A percentile compares a stretch with the other conserved stretches of the same genome.
Evolutionary conservation across 2,329 filamentous ascomycete genomes (phyloP).

Genomic region (Pseudogymnoascus pannorum): DNA sequence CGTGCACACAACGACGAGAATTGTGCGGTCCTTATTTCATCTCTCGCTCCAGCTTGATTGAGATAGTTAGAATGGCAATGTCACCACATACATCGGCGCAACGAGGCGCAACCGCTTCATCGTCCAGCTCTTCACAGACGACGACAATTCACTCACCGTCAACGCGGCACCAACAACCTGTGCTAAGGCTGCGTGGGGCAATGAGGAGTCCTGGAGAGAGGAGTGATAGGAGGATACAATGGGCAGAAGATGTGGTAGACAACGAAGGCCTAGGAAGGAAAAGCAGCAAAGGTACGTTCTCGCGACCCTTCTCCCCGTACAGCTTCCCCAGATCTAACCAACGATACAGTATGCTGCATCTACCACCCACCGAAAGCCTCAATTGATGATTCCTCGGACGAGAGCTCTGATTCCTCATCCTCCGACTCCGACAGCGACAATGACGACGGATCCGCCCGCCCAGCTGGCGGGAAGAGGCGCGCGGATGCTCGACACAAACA

Average conservation of each 20-base stretch:
- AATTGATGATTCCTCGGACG: slow-evolving; percentile 72
- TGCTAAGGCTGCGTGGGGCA: slow-evolving; percentile 26
- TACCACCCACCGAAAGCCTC: slow-evolving; percentile 80
- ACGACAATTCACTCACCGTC: background rate
- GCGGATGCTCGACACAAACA: slow-evolving; percentile 34
- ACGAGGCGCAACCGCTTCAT: background rate
- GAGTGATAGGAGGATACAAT: slow-evolving; percentile 64
- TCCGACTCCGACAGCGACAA: slow-evolving; percentile 46
- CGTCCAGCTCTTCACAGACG: background rate
- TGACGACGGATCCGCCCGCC: slow-evolving; percentile 41
- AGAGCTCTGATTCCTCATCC: slow-evolving; percentile 46
- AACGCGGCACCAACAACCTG: slow-evolving; percentile 15
- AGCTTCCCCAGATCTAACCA: background rate
- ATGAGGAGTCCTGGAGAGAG: slow-evolving; percentile 12
- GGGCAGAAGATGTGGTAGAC: slow-evolving; percentile 89
- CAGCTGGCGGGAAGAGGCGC: slow-evolving; percentile 21
- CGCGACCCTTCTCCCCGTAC: background rate
- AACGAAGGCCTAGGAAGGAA: slow-evolving; percentile 94
- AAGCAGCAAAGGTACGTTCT: slow-evolving; percentile 76
- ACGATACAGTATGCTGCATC: slow-evolving; percentile 82
- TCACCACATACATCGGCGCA: background rate
- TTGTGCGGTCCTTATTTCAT: background rate
- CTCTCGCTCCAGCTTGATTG: background rate
- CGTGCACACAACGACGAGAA: background rate
- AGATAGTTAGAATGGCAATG: background rate